Evolutionary conservation across 257 asterid species (phyloP).

Genomic region (Plantago elongata): DNA sequence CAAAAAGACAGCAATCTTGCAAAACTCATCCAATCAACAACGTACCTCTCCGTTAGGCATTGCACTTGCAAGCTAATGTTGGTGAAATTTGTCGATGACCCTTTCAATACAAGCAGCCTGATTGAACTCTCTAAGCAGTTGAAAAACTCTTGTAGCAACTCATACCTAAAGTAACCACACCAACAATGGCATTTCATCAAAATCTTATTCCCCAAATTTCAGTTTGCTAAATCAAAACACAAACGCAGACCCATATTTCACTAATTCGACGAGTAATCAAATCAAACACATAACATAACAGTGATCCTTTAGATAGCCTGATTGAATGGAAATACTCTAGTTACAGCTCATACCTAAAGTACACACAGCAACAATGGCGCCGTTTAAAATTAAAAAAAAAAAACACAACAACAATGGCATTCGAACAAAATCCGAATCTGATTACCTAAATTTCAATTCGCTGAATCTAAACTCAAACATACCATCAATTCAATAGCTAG

Average conservation of each 20-base stretch:
- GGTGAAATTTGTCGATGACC: slow-evolving; percentile 45
- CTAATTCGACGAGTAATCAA: background rate
- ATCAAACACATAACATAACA: too few species aligned
- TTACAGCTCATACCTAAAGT: too few species aligned
- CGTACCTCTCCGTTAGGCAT: slow-evolving; percentile 68
- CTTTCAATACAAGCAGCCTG: slow-evolving; percentile 58
- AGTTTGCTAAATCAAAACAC: background rate
- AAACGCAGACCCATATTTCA: background rate
- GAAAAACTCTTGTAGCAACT: slow-evolving; percentile 65
- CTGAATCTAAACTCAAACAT: background rate
- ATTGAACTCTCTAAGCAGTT: slow-evolving; percentile 64
- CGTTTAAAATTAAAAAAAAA: too few species aligned
- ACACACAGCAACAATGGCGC: too few species aligned
- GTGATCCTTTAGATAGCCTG: too few species aligned
- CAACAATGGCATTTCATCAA: slow-evolving; percentile 6
- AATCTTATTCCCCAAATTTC: background rate
- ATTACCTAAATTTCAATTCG: background rate
- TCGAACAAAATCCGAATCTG: too few species aligned
- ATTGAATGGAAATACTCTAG: too few species aligned
- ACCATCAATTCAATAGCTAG: background rate
- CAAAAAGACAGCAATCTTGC: background rate
- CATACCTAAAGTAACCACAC: slow-evolving; percentile 51
- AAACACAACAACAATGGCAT: too few species aligned
- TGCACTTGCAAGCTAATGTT: slow-evolving; percentile 59
- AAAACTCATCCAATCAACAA: background rate